These are phyloP conservation scores for Nepenthes gracilis DNA, from an alignment of 148 eudicot species.

Conservation along the genomic window DNA sequence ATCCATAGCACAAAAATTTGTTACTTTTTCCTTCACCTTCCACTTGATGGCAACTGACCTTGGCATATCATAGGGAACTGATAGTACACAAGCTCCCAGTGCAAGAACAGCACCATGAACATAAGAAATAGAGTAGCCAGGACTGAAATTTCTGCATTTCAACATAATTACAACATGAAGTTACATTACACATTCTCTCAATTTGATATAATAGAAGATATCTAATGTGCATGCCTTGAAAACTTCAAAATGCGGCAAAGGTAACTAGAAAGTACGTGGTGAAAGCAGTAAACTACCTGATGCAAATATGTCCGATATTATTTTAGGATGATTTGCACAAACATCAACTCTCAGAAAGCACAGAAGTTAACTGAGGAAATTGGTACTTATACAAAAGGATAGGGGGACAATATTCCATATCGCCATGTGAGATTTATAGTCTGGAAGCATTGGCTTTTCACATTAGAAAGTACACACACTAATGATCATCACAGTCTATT, in stretches of 20 bases:
- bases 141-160: slow-evolving; percentile 32
- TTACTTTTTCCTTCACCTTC: background rate
- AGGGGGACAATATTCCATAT: too few relatives aligned
- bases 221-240: background rate
- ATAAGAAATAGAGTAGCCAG: slow-evolving; percentile 46
- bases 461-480: too few relatives aligned
- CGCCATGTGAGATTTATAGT: too few relatives aligned
- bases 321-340: too few relatives aligned
- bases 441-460: too few relatives aligned
- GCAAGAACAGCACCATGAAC: slow-evolving; percentile 88
- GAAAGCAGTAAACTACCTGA: too few relatives aligned
- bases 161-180: slow-evolving; percentile 1
- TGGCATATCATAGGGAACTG: slow-evolving; percentile 96
- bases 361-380: too few relatives aligned
- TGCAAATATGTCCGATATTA: too few relatives aligned
- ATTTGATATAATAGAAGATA: background rate
- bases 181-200: slow-evolving; percentile 1
- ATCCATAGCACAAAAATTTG: background rate
- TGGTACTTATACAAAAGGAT: too few relatives aligned
- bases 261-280: too few relatives aligned
- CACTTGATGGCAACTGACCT: slow-evolving; percentile 35
- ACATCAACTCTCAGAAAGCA: too few relatives aligned
- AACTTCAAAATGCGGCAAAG: background rate
- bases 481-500: too few relatives aligned
- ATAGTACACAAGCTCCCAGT: slow-evolving; percentile 76